Base-by-base conservation (phyloP, 805 yeast species). In the Wickerhamomyces rabaulensis region DNA sequence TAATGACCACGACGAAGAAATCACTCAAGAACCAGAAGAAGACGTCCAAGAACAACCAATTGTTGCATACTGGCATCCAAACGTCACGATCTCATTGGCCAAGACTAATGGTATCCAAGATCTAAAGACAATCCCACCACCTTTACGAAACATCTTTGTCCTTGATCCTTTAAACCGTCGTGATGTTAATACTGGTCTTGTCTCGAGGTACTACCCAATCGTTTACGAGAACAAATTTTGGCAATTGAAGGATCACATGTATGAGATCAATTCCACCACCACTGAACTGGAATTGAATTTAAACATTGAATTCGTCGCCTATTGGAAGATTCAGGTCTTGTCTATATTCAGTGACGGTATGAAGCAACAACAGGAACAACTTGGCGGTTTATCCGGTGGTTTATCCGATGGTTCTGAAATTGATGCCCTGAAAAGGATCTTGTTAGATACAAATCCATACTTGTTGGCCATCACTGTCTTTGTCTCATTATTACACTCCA, bases 181-280 rank as follows among this genome's bases (percentile, higher is more conserved):
- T 50, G 63, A 61, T 54, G 48, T 62, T 44, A 20, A 46, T 39
- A 56, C 65, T 22, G 67, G 65, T n/a, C 38, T 53, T n/a, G 56
- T 58, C 5, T 54, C 63, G 1, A 65, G 60, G 49, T 70, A 68
- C 52, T 69, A 60, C 53, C 73, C 75, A 37, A 37, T 61, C 12
- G 49, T 71, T 9, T 67, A 60, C 43, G 58, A 66, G 46, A 69
- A 71, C 52, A 63, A 62, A 41, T 70, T 71, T 46, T 70, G 74
- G 73, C 70, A 69, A 41, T 53, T 67, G 35, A 56, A 56, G 23
- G 53, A 60, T 17, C 70, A 71, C 44, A 58, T 68, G 66, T 45
- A 43, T 25, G 67, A 60, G 43, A 51, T 70, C 9, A 63, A 67
- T 48, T 41, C 56, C 15, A 60, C 64, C 6, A 43, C 42, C 1